These are phyloP conservation scores for Beta vulgaris DNA, from an alignment of 148 eudicot species.

Conservation along the genomic window DNA sequence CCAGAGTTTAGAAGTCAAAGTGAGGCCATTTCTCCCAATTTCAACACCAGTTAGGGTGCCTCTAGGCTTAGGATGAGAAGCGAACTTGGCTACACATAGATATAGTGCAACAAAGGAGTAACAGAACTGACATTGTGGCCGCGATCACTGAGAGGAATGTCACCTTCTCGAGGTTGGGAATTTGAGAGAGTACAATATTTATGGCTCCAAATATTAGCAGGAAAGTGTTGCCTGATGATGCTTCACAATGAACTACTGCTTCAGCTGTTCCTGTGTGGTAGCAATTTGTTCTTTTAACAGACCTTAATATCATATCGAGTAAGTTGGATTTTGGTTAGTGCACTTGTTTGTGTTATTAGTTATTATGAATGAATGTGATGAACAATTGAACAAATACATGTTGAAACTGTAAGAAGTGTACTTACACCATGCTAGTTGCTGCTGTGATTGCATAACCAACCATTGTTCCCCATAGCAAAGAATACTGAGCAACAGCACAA, in stretches of 20 bases:
- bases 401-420: constrained; percentile 11
- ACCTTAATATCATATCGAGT: not conserved
- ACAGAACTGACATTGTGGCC: constrained; percentile 34
- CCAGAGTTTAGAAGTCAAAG: constrained; percentile 27
- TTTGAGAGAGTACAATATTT: constrained; percentile 31
- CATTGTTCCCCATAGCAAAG: constrained; percentile 35
- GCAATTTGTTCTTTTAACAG: constrained; percentile 31
- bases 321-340: not conserved
- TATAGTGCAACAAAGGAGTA: constrained; percentile 35
- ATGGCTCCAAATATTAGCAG: constrained; percentile 33
- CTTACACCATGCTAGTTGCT: constrained; percentile 35
- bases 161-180: constrained; percentile 33
- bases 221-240: constrained; percentile 26
- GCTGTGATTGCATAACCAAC: constrained; percentile 34
- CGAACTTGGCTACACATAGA: constrained; percentile 19
- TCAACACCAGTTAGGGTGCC: constrained; percentile 29
- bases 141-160: constrained; percentile 37
- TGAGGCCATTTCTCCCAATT: constrained; percentile 14
- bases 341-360: not conserved
- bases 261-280: constrained; percentile 24
- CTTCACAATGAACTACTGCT: constrained; percentile 22
- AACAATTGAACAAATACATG: not conserved
- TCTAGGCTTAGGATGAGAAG: constrained; percentile 18
- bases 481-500: constrained; percentile 29
- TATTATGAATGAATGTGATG: not conserved